Evolutionary conservation across 176 grass and related monocot genomes (phyloP).

Genomic region (Olyra latifolia): DNA sequence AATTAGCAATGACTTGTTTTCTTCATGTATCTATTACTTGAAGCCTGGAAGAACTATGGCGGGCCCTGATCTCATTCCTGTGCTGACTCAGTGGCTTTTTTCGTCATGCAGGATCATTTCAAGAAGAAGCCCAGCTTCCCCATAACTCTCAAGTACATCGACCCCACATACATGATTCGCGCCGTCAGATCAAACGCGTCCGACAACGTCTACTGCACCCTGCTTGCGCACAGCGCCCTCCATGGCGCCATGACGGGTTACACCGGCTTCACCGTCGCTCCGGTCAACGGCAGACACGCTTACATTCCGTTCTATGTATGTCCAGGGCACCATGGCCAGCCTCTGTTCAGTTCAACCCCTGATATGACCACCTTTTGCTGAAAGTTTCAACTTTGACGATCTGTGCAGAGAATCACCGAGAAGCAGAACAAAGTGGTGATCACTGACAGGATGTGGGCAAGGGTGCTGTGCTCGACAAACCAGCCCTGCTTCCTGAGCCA

Average conservation of each 20-base stretch:
- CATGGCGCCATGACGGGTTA: constrained; percentile 95
- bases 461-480: constrained; percentile 90
- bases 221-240: constrained; percentile 81
- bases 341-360: not conserved
- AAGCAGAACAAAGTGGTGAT: constrained; percentile 93
- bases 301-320: constrained; percentile 97
- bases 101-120: constrained; percentile 69
- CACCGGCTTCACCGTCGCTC: constrained; percentile 82
- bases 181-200: constrained; percentile 85
- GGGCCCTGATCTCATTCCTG: constrained; percentile 4
- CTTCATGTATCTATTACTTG: not conserved
- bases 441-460: constrained; percentile 95
- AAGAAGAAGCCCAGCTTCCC: constrained; percentile 64
- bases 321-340: not conserved
- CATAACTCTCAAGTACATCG: constrained; percentile 94
- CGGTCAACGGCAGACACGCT: constrained; percentile 83
- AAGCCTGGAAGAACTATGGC: not conserved
- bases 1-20: not conserved
- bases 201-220: constrained; percentile 89
- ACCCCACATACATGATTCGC: constrained; percentile 89
- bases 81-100: constrained; percentile 21
- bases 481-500: constrained; percentile 84
- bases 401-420: constrained; percentile 74
- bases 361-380: not conserved
- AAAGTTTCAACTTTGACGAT: not conserved